Base-by-base conservation (phyloP, 2,329 filamentous ascomycete species). In the Teratosphaeria epicoccoides region DNA sequence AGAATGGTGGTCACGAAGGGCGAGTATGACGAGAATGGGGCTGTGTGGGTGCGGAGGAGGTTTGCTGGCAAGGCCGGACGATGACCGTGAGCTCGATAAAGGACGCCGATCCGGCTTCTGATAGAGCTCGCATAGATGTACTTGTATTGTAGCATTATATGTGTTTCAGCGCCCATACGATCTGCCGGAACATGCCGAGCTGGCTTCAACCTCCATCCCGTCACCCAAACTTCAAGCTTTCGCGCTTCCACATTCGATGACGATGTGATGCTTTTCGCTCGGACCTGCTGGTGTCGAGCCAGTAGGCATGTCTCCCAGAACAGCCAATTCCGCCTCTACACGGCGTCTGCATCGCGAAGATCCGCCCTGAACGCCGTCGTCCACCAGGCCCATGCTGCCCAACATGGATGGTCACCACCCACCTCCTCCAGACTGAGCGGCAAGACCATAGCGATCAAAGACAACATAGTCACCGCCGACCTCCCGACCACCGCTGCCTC, bases 21-120 rank as follows among this genome's bases (percentile, higher is more conserved):
- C 55, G 88, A 98, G 65, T 98, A 98, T 67, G 82, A 93, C 49
- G 93, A 98, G 68, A 72, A 89, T 63, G 93, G 93, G n/a, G 61
- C 64, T 45, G 55, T 56, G 11, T 70, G 67, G 67, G 61, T 62
- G 11, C 55, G 61, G 24, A 55, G 65, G 44, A 61, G 59, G 49
- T 69, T 70, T 49, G 63, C 63, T 28, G 64, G 64, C 11, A 66
- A 63, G 46, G 53, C 59, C 9, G 56, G 52, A 4, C 54, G 62
- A 43, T 64, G 59, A 61, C 10, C 7, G 14, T 26, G n/a, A 28
- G 14, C 33, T 40, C 7, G 17, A 20, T 9, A 4, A 17, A 17
- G 14, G 5, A 17, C 17, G n/a, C 33, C 9, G 26, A 7, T n/a
- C 9, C 12, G 2, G 6, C 12, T 17, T 4, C 4, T 14, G n/a